Base-by-base conservation (phyloP, 2,329 filamentous ascomycete species). In the Calonectria pauciramosa region DNA sequence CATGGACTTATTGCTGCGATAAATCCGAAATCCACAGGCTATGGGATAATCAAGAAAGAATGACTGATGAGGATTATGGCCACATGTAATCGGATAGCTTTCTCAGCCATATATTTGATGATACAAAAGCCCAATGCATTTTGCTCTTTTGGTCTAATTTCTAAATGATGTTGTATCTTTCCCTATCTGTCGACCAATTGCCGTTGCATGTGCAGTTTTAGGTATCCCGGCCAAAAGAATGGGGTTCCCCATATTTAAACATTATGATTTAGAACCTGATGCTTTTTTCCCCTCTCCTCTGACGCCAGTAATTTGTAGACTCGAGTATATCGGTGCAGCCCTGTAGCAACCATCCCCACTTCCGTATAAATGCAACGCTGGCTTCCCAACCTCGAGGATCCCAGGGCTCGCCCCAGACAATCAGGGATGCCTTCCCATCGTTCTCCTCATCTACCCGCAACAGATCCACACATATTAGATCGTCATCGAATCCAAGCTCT, bases 271-370 rank as follows among this genome's bases (percentile, higher is more conserved):
- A 63, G n/a, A 63, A 41, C 38, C 14, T 63, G 7, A 63, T 41
- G 20, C 20, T 47, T 18, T 16, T 69, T 16, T 69, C 66, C 8
- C 66, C 66, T 30, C 66, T 69, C n/a, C 16, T 69, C 44, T 59
- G 36, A 4, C 66, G 66, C 66, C 66, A 69, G 38, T 44, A 60
- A n/a, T 69, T 69, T 44, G 66, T 69, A 13, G 66, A 28, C 38
- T 44, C 66, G 5, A 59, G 18, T n/a, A 69, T 44, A 16, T 47
- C 52, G 1, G 18, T 30, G 26, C 66, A 69, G 16, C 66, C 66
- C 18, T 49, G 11, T 1, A 69, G 16, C 20, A 69, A 13, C 66
- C 66, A 94, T 94, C 44, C 68, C 68, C 68, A 70, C 32, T 70
- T 65, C 4, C 23, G 44, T 41, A 70, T 47, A 41, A 65, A 65